A percentile compares a stretch with the other conserved stretches of the same genome.
Evolutionary conservation across 768 basidiomycete species (phyloP).

Genomic region (Termitomyces titanicus): DNA sequence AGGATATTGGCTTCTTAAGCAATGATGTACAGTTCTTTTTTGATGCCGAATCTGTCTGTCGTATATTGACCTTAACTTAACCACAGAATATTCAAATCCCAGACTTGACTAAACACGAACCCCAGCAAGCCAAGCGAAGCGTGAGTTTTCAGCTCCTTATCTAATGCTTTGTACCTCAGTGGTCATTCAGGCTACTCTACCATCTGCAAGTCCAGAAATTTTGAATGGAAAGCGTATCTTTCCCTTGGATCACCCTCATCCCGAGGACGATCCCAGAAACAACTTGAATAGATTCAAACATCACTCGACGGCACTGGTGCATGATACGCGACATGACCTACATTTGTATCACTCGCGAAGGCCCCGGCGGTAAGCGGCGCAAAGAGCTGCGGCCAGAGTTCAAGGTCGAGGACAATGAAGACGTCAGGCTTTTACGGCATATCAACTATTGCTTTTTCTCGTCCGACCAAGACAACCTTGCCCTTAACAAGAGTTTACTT

Average conservation of each 20-base stretch:
- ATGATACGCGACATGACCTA: neutral
- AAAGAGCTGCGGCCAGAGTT: neutral
- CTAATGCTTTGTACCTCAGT: neutral
- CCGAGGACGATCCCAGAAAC: too few relatives aligned
- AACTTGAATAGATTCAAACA: neutral
- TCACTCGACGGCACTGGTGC: neutral
- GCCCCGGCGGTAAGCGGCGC: neutral
- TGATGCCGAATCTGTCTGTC: neutral
- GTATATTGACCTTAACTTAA: neutral
- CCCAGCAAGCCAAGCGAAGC: neutral
- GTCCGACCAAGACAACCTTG: neutral
- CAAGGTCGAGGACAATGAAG: too few relatives aligned
- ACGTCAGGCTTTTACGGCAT: too few relatives aligned
- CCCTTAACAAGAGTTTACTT: neutral
- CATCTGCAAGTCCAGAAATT: neutral
- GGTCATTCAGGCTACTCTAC: neutral
- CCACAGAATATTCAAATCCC: neutral
- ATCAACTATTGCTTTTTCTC: neutral
- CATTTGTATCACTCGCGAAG: neutral
- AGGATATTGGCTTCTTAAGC: neutral
- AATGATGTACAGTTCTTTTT: neutral
- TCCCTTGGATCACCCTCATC: too few relatives aligned
- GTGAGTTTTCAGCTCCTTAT: neutral
- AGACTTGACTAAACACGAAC: neutral
- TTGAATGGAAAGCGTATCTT: neutral